phyloP scores from a whole-genome alignment of 148 eudicot genomes.

The Dysphania ambrosioides region DNA sequence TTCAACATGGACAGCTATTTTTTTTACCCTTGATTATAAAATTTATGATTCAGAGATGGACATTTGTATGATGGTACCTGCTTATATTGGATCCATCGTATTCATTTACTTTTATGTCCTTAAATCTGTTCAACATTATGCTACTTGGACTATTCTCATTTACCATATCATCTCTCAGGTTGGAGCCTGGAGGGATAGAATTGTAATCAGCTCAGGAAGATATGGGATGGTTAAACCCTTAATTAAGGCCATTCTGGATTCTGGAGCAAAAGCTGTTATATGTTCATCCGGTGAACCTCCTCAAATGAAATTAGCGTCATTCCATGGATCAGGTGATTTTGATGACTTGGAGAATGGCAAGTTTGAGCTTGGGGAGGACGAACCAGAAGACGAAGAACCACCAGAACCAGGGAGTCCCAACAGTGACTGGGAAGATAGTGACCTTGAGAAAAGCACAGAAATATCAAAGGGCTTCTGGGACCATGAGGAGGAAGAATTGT shows the following conservation, averaged over 20 bases:
- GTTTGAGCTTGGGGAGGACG: constrained; percentile 91
- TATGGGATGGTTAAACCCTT: constrained; percentile 59
- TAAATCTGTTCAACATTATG: neutral
- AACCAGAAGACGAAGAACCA: constrained; percentile 61
- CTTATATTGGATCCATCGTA: neutral
- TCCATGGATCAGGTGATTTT: constrained; percentile 63
- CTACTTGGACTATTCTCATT: neutral
- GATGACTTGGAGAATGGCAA: constrained; percentile 64
- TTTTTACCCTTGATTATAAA: neutral
- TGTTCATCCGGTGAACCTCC: constrained; percentile 83
- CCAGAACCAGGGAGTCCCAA: constrained; percentile 61
- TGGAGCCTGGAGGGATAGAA: constrained; percentile 97
- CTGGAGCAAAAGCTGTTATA: constrained; percentile 91
- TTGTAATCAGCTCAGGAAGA: constrained; percentile 69
- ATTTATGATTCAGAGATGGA: neutral
- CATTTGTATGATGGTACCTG: neutral
- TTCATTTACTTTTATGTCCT: neutral
- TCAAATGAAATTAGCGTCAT: constrained; percentile 63
- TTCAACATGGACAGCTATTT: neutral
- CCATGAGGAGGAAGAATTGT: constrained; percentile 80
- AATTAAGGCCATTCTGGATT: constrained; percentile 78
- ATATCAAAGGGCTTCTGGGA: constrained; percentile 53
- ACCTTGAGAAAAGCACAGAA: constrained; percentile 59
- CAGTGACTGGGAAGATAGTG: constrained; percentile 98
- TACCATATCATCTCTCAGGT: constrained; percentile 39